Base-by-base conservation (phyloP, 148 eudicot genomes). In the Vaccinium darrowii region DNA sequence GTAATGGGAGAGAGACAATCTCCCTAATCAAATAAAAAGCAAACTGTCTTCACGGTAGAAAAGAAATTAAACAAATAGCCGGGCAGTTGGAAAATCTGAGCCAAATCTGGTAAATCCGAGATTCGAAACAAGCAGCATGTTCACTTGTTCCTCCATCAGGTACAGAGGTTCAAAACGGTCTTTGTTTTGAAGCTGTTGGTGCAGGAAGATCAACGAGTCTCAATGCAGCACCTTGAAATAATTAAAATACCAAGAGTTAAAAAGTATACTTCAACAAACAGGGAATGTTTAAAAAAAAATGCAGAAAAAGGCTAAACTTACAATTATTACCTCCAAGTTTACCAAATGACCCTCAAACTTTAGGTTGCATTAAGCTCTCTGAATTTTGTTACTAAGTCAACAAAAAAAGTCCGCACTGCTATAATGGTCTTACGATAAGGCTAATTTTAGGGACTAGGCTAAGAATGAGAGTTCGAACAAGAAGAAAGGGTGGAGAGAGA, bases 271-370 rank as follows among this genome's bases (percentile, higher is more conserved):
- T 57, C 60, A 50, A 53, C 3, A 82, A 25, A 51, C n/a, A 21
- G 76, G 15, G 27, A 9, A 72, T n/a, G 39, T 23, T 21, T 43
- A 16, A 27, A 14, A 8, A 6, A 47, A 50, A 76, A 36, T 33
- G 75, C 39, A 53, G 77, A 78, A 67, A 77, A 83, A 5, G 76
- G 23, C 74, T 21, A 56, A 86, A 84, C 82, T 79, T 73, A 85
- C 86, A 82, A 81, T 84, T 88, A 50, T 86, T 83, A 76, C 72
- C 82, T 11, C 18, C 36, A 27, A 3, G 0, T 4, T 25, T 12
- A 8, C 69, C 12, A 21, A 23, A 23, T 63, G 23, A n/a, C 69
- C 69, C 69, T 63, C 69, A n/a, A 63, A 63, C 30, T 21, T 63
- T n/a, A 63, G 13, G 4, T 63, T 63, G n/a, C 8, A 63, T n/a